Evolutionary conservation across 1,139 yeast genomes (phyloP).

Genomic region (Sugiyamaella pinicola): DNA sequence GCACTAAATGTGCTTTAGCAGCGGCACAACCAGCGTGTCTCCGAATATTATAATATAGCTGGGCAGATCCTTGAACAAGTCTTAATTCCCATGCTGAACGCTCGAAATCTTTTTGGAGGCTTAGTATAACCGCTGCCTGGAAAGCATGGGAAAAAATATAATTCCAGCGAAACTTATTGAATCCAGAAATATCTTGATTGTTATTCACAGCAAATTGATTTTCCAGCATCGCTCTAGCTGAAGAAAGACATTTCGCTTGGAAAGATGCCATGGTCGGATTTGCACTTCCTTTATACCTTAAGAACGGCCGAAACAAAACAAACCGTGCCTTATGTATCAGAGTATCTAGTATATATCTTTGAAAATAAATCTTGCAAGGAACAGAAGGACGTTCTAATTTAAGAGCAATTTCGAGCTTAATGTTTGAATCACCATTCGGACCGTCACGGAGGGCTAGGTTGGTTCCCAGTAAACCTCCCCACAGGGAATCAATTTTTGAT

Average conservation of each 20-base stretch:
- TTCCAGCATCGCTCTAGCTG: slow-evolving; percentile 24
- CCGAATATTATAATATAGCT: slow-evolving; percentile 21
- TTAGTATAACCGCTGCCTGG: slow-evolving; percentile 25
- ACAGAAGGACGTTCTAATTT: slow-evolving; percentile 22
- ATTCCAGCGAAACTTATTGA: slow-evolving; percentile 26
- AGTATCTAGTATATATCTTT: slow-evolving; percentile 25
- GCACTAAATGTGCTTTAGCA: slow-evolving; percentile 25
- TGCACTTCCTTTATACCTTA: slow-evolving; percentile 13
- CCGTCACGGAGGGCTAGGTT: slow-evolving; percentile 17
- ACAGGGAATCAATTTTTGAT: slow-evolving; percentile 15
- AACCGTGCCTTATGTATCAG: slow-evolving; percentile 24
- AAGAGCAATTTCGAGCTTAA: slow-evolving; percentile 21
- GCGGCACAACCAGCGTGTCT: slow-evolving; percentile 27
- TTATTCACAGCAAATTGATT: slow-evolving; percentile 25
- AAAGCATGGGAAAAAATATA: slow-evolving; percentile 26
- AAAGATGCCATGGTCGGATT: slow-evolving; percentile 12
- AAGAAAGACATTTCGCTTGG: slow-evolving; percentile 21
- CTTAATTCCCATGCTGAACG: slow-evolving; percentile 15
- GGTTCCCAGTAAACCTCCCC: slow-evolving; percentile 13
- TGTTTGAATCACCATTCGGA: slow-evolving; percentile 16
- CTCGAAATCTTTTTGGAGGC: slow-evolving; percentile 20
- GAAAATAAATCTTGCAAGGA: slow-evolving; percentile 21
- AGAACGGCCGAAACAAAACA: slow-evolving; percentile 24
- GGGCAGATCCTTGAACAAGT: slow-evolving; percentile 21
- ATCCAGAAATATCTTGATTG: slow-evolving; percentile 19